phyloP scores from a whole-genome alignment of 2,329 filamentous ascomycete genomes.

The Geosmithia flava region DNA sequence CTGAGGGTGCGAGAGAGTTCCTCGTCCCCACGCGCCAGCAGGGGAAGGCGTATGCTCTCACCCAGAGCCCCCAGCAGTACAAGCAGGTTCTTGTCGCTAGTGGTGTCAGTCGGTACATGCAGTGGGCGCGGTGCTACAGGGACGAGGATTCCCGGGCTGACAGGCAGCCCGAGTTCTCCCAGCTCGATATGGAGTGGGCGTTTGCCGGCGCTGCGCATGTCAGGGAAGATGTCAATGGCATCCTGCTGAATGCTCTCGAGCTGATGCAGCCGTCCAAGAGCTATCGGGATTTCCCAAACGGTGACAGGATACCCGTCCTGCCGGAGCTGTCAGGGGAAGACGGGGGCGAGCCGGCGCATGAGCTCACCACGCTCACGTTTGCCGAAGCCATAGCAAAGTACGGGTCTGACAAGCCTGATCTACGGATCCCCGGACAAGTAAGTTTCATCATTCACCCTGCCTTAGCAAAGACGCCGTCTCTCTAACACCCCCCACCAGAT shows the following conservation, averaged over 20 bases:
- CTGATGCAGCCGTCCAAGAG: conserved; percentile 22
- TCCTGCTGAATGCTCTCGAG: conserved; percentile 15
- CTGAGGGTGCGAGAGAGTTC: conserved; percentile 91
- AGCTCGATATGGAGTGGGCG: conserved; percentile 90
- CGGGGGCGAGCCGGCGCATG: conserved; percentile 8
- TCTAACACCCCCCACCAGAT: conserved; percentile 30
- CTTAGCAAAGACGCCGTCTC: neutral
- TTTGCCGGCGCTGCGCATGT: conserved; percentile 49
- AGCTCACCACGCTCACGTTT: conserved; percentile 21
- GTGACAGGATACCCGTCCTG: conserved; percentile 18
- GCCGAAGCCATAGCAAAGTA: conserved; percentile 57
- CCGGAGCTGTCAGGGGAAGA: conserved; percentile 9
- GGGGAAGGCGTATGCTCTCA: conserved; percentile 76
- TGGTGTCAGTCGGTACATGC: conserved; percentile 72
- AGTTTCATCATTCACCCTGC: conserved; percentile 6
- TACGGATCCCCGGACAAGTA: conserved; percentile 60
- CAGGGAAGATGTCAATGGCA: conserved; percentile 20
- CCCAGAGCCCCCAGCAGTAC: conserved; percentile 95
- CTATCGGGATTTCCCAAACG: conserved; percentile 48
- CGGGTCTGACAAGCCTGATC: conserved; percentile 86
- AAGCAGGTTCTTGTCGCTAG: conserved; percentile 96
- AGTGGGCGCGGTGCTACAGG: conserved; percentile 88
- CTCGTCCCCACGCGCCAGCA: conserved; percentile 72
- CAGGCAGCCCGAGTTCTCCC: conserved; percentile 91
- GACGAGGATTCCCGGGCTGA: conserved; percentile 91